Evolutionary conservation across 129 eudicot species (phyloP), one percentile per base, ranked within the genome.

Genomic region (Deinandra increscens): DNA sequence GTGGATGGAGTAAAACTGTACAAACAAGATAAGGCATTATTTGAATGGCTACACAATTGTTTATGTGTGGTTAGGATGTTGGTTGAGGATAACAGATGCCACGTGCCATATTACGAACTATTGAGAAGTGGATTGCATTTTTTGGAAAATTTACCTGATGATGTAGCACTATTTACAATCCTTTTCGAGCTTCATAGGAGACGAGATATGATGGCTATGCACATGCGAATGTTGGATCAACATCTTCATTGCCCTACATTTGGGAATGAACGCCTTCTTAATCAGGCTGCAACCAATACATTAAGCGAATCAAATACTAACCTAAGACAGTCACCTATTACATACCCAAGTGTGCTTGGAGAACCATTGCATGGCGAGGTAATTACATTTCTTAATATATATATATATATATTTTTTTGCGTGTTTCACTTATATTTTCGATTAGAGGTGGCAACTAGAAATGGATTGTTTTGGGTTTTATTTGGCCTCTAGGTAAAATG

Each of bases 361-460:
- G 98, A 93, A 80, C 95, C 97, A 12, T 50, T 93, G 78, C 97
- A 93, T 71, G 98, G 98, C 72, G 98, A 93, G 98, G 98, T 93
- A 61, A 81, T 70, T 58, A 22, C 70, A 51, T 83, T 18, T 60
- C 44, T 45, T 37, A 23, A 13, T 26, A 1, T 26, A n/a, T n/a
- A n/a, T 41, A 34, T 20, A 14, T 42, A 22, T 13, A 7, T 38
- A 49, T 4, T 3, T 19, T 51, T 51, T 51, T 19, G 4, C 31
- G 29, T 13, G 17, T 51, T 26, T 51, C 31, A 19, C 6, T 51
- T 51, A 7, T 51, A 19, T 20, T 18, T 19, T 20, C 19, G 7
- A 26, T 51, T 7, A 51, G 59, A 51, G 23, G 13, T 51, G 59
- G 59, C 59, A 51, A 19, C 19, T 19, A 20, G 29, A 51, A 51